These are phyloP conservation scores for Beauveria sp. DNA, from an alignment of 2,329 filamentous ascomycete genomes.

Conservation along the genomic window DNA sequence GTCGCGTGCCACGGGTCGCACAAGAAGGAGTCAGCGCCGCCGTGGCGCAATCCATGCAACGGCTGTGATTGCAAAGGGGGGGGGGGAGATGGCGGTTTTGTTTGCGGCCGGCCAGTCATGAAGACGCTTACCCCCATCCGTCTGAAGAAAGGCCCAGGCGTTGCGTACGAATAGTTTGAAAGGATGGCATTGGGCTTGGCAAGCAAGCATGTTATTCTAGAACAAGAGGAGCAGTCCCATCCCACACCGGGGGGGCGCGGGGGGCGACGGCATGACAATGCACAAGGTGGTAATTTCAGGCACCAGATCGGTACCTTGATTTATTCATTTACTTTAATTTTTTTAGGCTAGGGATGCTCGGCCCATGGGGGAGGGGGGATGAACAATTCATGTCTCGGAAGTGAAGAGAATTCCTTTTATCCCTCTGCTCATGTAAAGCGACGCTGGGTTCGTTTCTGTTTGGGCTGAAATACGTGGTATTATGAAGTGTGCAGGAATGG, in stretches of 20 bases:
- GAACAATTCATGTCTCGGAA: neutral
- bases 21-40: neutral
- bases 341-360: neutral
- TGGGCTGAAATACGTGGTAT: neutral
- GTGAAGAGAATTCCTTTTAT: neutral
- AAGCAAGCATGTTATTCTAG: neutral
- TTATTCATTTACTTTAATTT: neutral
- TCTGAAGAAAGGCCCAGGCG: neutral
- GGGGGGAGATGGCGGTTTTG: neutral
- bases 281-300: neutral
- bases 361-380: too few species aligned
- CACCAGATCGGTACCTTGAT: constrained; percentile 3
- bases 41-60: too few species aligned
- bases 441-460: neutral
- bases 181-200: too few species aligned
- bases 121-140: neutral
- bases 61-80: too few species aligned
- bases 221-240: neutral
- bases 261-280: neutral
- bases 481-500: neutral
- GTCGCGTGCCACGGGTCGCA: neutral
- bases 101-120: neutral
- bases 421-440: too few species aligned
- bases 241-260: neutral
- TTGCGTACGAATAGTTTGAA: too few species aligned